These are phyloP conservation scores for Vitis labrusca DNA, from an alignment of 164 flowering plant genomes.

Conservation along the genomic window DNA sequence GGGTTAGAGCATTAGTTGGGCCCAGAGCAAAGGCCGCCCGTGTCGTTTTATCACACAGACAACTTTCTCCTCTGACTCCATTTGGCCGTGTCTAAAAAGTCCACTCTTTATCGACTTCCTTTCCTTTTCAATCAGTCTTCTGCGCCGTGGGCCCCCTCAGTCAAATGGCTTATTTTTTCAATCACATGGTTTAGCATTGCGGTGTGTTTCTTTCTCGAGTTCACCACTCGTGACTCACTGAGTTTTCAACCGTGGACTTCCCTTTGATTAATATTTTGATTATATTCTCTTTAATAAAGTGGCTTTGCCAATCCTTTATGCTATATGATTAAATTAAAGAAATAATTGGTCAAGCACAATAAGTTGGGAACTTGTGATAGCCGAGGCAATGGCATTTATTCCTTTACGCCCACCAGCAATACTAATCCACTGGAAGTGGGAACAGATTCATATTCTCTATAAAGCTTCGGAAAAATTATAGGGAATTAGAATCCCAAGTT, in stretches of 20 bases:
- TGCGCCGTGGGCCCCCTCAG: neutral
- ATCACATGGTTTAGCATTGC: neutral
- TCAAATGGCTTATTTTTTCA: neutral
- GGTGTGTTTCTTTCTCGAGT: neutral
- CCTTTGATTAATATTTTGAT: no score
- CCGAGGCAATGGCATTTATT: constrained; percentile 10
- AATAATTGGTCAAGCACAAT: constrained; percentile 7
- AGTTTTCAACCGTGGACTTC: no score
- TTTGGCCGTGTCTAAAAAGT: constrained; percentile 24
- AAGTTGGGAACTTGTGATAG: constrained; percentile 1
- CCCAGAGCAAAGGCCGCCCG: constrained; percentile 24
- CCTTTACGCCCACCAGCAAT: neutral
- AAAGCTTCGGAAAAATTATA: neutral
- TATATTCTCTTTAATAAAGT: no score
- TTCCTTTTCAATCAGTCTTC: neutral
- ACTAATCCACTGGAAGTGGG: neutral
- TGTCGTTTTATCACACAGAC: constrained; percentile 26
- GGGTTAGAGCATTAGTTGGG: constrained; percentile 9
- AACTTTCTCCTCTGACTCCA: constrained; percentile 19
- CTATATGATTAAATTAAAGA: no score
- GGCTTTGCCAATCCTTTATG: no score
- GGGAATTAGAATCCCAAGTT: constrained; percentile 6
- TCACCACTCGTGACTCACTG: neutral
- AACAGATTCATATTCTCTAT: constrained; percentile 20
- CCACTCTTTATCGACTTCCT: constrained; percentile 21